phyloP scores from a whole-genome alignment of 345 rosid species.

The Rhodomyrtus tomentosa region DNA sequence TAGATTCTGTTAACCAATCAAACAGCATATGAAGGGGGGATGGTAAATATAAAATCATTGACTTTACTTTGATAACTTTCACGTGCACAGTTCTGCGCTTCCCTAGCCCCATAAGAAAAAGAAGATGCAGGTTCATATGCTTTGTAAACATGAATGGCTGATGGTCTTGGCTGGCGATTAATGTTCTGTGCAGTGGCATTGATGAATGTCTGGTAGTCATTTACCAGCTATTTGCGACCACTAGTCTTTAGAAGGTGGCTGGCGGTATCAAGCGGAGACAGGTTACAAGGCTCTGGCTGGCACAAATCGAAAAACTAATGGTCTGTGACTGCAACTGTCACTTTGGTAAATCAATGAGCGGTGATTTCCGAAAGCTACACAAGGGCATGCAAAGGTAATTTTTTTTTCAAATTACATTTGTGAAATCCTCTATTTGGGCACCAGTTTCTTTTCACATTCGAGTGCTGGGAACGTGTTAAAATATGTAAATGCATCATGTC shows the following conservation, averaged over 20 bases:
- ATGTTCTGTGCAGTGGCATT: background rate
- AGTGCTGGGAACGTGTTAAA: background rate
- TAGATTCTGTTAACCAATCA: background rate
- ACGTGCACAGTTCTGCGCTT: background rate
- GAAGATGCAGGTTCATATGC: background rate
- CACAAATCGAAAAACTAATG: background rate
- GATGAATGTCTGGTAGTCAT: background rate
- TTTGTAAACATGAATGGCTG: background rate
- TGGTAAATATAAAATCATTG: background rate
- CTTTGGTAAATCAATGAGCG: background rate
- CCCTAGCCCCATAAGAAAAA: background rate
- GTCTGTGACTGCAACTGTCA: background rate
- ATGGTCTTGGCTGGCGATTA: background rate
- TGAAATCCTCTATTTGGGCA: background rate
- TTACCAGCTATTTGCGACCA: background rate
- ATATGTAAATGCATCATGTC: background rate
- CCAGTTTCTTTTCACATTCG: background rate
- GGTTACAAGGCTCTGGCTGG: background rate
- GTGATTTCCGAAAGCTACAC: background rate
- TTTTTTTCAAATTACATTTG: background rate
- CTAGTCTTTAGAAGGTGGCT: background rate
- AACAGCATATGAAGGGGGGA: background rate
- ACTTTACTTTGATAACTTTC: background rate
- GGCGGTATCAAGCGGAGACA: background rate
- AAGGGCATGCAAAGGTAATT: background rate